A percentile compares a stretch with the other conserved stretches of the same genome.
Conservation (phyloP, 2,329 filamentous ascomycete species). For the Aquanectria penicillioides region DNA sequence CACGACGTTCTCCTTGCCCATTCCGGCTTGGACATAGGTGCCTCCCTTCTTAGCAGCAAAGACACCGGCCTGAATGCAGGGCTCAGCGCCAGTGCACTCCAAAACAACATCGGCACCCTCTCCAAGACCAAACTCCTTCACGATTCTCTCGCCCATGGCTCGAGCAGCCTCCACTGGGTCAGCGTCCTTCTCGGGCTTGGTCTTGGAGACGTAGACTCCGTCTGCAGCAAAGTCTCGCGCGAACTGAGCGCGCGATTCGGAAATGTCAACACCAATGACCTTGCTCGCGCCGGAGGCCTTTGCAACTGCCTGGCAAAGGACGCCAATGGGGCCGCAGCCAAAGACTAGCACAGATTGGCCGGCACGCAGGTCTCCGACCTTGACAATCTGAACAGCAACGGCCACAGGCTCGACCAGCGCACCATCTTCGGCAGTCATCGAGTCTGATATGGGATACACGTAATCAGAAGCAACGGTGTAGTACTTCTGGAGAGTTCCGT, state of each 20-base stretch:
- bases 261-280: constrained; percentile 57
- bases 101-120: constrained; percentile 60
- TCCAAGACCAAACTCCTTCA: constrained; percentile 32
- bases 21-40: constrained; percentile 61
- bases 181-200: constrained; percentile 35
- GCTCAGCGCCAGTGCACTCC: constrained; percentile 57
- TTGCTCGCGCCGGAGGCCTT: constrained; percentile 54
- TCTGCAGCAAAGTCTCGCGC: constrained; percentile 54
- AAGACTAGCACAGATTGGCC: constrained; percentile 20
- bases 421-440: constrained; percentile 15
- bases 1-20: constrained; percentile 60
- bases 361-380: constrained; percentile 1
- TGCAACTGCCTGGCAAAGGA: constrained; percentile 56
- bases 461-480: constrained; percentile 15
- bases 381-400: constrained; percentile 19
- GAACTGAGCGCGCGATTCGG: constrained; percentile 49
- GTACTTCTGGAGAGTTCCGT: constrained; percentile 22
- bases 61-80: constrained; percentile 59
- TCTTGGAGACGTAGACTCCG: constrained; percentile 50
- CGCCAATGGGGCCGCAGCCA: constrained; percentile 21
- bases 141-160: constrained; percentile 51
- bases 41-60: constrained; percentile 56
- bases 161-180: constrained; percentile 51
- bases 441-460: constrained; percentile 9
- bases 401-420: constrained; percentile 21